Evolutionary conservation across 2,329 filamentous ascomycete genomes (phyloP), one percentile per base, ranked within the genome.

Genomic region (Penicillium sp.): DNA sequence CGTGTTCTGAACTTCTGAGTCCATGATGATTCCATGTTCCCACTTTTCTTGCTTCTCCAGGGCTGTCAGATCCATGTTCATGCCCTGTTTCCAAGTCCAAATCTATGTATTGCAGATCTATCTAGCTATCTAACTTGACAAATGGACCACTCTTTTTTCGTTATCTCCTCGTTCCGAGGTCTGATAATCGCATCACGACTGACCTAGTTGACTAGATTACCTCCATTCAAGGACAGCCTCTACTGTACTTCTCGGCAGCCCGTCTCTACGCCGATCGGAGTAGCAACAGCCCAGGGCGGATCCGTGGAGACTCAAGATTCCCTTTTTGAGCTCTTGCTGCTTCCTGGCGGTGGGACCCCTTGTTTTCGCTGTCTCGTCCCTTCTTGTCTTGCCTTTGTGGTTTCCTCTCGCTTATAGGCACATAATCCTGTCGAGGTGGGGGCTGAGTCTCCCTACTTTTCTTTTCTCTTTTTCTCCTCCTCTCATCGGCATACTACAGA

Each of bases 291-390:
- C 55, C 47, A 41, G 36, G 50, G 46, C 46, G 46, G 46, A 50
- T 35, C 57, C 54, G 57, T 55, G 54, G 55, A 41, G 57, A 59
- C 57, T 59, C 54, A 56, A 36, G 54, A 60, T 60, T 60, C 54
- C 58, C 54, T 52, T 56, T 56, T 56, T 49, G 54, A 56, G 58
- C 50, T 51, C 54, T 47, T 56, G 58, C 54, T 60, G 31, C n/a
- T 50, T 41, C 24, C 41, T 56, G 49, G 41, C 49, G 58, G 58
- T 60, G 58, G 58, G 54, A 60, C 58, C 58, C 44, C 40, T 46
- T 52, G 35, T 36, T 36, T 50, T 51, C 27, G 10, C 49, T 39
- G 16, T 50, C 35, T 36, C 33, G 14, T 50, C 49, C 10, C 19
- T 51, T 39, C 46, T 49, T 13, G 22, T 51, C 35, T 24, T 9